phyloP scores from a whole-genome alignment of 1,284 basidiomycete genomes.

The Ceratobasidium sp. region DNA sequence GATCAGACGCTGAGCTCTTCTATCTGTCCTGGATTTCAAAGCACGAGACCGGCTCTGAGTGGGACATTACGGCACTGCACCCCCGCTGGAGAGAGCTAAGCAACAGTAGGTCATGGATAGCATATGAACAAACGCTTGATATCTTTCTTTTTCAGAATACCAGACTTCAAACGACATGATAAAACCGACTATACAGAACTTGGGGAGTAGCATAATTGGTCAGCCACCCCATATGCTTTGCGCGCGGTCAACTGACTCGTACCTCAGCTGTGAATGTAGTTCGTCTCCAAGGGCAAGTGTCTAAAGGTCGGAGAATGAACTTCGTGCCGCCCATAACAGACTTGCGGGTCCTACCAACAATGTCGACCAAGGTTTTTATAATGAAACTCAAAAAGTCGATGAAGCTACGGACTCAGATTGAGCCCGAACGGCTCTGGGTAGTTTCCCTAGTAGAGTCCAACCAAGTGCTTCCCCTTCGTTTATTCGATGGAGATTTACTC shows the following conservation, averaged over 20 bases:
- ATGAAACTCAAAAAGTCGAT: constrained; percentile 67
- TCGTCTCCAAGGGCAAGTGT: constrained; percentile 4
- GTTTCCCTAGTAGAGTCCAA: constrained; percentile 13
- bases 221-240: constrained; percentile 49
- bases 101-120: constrained; percentile 64
- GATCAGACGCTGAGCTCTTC: constrained; percentile 88
- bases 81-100: constrained; percentile 75
- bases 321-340: constrained; percentile 53
- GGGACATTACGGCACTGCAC: constrained; percentile 62
- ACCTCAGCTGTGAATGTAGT: not conserved
- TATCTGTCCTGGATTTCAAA: constrained; percentile 78
- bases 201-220: constrained; percentile 75
- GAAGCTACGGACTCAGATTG: constrained; percentile 34
- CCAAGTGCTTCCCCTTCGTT: constrained; percentile 20
- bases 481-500: constrained; percentile 27
- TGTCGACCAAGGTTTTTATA: constrained; percentile 71
- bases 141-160: constrained; percentile 65
- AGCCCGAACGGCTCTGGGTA: constrained; percentile 29
- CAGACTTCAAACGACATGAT: constrained; percentile 66
- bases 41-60: constrained; percentile 60
- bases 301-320: not conserved
- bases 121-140: constrained; percentile 40
- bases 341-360: constrained; percentile 72
- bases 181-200: constrained; percentile 62
- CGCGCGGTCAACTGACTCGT: not conserved